These are phyloP conservation scores for Hibiscus trionum DNA, from an alignment of 345 rosid species.

Conservation along the genomic window DNA sequence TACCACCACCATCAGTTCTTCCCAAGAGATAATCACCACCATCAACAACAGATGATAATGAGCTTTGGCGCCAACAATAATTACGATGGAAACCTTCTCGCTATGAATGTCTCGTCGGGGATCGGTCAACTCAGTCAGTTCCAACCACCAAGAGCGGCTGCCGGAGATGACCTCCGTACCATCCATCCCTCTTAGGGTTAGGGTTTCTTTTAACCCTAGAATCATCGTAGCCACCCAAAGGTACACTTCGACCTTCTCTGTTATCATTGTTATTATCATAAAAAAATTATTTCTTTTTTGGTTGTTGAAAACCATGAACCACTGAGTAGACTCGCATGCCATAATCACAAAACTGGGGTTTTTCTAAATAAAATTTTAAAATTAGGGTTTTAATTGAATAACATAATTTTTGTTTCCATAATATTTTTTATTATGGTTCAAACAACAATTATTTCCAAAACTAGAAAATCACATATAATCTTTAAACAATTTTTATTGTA, in stretches of 20 bases:
- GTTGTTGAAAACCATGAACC: neutral
- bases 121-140: conserved; percentile 74
- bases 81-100: conserved; percentile 19
- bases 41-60: conserved; percentile 57
- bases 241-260: neutral
- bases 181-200: conserved; percentile 68
- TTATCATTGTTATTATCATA: neutral
- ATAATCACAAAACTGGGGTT: neutral
- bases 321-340: neutral
- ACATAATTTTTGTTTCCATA: neutral
- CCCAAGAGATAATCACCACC: conserved; percentile 48
- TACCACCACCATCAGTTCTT: conserved; percentile 71
- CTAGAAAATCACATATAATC: neutral
- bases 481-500: neutral
- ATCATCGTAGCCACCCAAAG: conserved; percentile 7
- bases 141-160: conserved; percentile 73
- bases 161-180: conserved; percentile 67
- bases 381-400: neutral
- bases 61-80: conserved; percentile 42
- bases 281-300: neutral
- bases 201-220: conserved; percentile 12
- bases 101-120: conserved; percentile 52
- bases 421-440: neutral
- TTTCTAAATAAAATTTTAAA: neutral
- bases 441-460: neutral